These are phyloP conservation scores for Sphaerobolus stellatus DNA, from an alignment of 1,284 basidiomycete species.

Conservation along the genomic window DNA sequence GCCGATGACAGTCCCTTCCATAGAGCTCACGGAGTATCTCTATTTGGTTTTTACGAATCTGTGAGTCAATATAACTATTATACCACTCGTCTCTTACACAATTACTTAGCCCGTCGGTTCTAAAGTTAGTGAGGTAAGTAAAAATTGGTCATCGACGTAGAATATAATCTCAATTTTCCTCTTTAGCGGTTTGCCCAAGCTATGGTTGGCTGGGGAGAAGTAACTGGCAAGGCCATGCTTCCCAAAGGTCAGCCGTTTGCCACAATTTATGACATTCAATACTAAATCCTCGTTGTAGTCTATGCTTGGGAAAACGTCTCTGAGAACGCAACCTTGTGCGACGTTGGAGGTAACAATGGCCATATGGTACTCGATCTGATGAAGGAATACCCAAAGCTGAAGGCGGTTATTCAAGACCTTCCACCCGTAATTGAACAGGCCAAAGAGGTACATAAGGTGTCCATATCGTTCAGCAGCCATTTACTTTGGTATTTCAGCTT, in stretches of 20 bases:
- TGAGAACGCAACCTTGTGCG: conserved; percentile 40
- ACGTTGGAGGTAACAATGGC: conserved; percentile 50
- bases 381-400: conserved; percentile 40
- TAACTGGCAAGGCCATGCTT: conserved; percentile 19
- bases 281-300: conserved; percentile 20
- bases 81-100: background rate
- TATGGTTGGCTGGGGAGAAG: conserved; percentile 28
- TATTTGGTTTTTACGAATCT: conserved; percentile 10
- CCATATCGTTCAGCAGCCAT: too few species aligned
- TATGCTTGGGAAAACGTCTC: conserved; percentile 46
- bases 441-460: conserved; percentile 24
- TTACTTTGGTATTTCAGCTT: conserved; percentile 22
- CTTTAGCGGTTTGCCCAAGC: conserved; percentile 25
- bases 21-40: conserved; percentile 10
- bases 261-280: background rate
- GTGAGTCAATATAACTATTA: background rate
- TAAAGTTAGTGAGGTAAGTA: background rate
- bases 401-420: conserved; percentile 46
- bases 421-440: conserved; percentile 38
- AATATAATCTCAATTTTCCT: background rate
- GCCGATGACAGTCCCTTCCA: conserved; percentile 24
- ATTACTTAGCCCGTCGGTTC: conserved; percentile 5
- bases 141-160: background rate
- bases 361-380: conserved; percentile 43
- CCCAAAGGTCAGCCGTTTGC: conserved; percentile 17